Conservation (phyloP, 1,139 yeast species). For the Diutina rugosa region DNA sequence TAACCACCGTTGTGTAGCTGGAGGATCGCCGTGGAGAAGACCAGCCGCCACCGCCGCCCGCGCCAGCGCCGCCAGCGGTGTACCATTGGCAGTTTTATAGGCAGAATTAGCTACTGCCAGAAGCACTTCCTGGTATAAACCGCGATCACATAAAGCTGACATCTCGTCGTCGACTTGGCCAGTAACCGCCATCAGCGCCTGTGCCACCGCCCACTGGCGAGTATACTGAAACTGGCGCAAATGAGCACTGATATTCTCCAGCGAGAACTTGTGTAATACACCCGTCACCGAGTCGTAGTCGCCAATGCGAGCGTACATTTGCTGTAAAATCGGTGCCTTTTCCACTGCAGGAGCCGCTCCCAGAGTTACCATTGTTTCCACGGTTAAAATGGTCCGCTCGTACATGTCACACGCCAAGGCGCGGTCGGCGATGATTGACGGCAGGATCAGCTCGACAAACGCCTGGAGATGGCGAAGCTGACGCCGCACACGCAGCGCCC, state of each 20-base stretch:
- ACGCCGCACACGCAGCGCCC: constrained; percentile 11
- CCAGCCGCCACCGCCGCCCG: not conserved
- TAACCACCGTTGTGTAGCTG: not conserved
- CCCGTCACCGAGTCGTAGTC: constrained; percentile 91
- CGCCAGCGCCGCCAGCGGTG: not conserved
- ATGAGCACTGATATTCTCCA: constrained; percentile 57
- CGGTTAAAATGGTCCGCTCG: constrained; percentile 79
- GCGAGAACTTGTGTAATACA: constrained; percentile 59
- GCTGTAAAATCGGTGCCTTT: constrained; percentile 44
- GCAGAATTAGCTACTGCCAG: not conserved
- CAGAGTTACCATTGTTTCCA: constrained; percentile 49
- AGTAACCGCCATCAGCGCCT: constrained; percentile 69
- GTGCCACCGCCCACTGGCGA: constrained; percentile 80
- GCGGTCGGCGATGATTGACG: constrained; percentile 58
- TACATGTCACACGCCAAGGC: constrained; percentile 78
- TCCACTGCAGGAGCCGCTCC: constrained; percentile 11
- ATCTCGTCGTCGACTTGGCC: constrained; percentile 18
- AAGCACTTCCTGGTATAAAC: constrained; percentile 28
- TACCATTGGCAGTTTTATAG: not conserved
- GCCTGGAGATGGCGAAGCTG: constrained; percentile 25
- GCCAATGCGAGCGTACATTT: constrained; percentile 75
- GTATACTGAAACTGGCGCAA: constrained; percentile 65
- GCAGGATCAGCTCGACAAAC: constrained; percentile 46
- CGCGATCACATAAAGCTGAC: constrained; percentile 21
- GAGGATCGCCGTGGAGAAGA: not conserved